Evolutionary conservation across 2,329 filamentous ascomycete genomes (phyloP), one percentile per base, ranked within the genome.

Genomic region (Xenosphaeropsis pyriputrescens): DNA sequence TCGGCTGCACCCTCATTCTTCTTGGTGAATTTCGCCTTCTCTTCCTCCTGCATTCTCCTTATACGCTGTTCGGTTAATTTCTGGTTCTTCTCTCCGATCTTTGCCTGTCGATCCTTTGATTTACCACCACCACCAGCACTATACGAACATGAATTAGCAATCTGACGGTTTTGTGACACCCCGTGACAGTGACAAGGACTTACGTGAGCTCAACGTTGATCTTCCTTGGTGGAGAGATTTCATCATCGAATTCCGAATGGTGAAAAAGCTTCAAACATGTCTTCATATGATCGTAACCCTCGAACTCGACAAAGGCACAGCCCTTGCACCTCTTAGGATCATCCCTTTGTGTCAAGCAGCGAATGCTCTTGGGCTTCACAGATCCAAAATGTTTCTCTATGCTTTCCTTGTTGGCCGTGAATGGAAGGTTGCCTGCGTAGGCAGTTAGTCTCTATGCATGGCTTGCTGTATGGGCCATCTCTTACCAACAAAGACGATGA

Each of bases 121-220:
- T 86, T 93, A 43, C 79, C 79, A 42, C 89, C 89, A 31, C 88
- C 88, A 37, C 88, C 88, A 41, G 83, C 88, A 47, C 80, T 85
- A 45, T 45, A 38, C 35, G 31, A 38, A 36, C 13, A 38, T 31
- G 3, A 26, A 11, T 26, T 9, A 26, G 22, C 22, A 9, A 11
- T 26, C 22, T 9, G 8, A 9, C 12, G 7, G 12, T 3, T 26
- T 26, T 26, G 4, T 6, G 8, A 26, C 3, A 11, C 12, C 8
- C 12, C 8, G 22, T 26, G 22, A 3, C 22, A 26, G 6, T 22
- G 30, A 37, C 39, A 29, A 30, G 31, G 29, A 70, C 77, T 59
- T 59, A 85, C 71, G 86, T 94, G 47, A 96, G 62, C 62, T 95
- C 89, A 18, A 95, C 83, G 55, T 94, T 95, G 51, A 96, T 93